Percentiles rank a stretch among this genome's conserved stretches.
Conservation (phyloP, 495 filamentous ascomycete genomes). For the Jackrogersella minutella region DNA sequence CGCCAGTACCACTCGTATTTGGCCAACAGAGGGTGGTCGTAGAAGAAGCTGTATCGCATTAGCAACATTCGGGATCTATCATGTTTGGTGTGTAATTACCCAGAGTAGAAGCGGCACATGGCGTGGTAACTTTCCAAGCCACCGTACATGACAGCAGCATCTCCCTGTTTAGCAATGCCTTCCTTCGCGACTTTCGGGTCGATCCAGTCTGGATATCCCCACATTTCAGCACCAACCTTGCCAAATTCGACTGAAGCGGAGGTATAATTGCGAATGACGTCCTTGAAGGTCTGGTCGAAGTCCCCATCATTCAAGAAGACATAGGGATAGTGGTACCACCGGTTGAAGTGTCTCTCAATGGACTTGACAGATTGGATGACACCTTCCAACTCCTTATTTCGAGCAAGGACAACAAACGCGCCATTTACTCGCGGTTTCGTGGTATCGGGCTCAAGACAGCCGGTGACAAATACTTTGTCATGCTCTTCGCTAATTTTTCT, state of each 20-base stretch:
- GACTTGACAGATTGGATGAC: conserved; percentile 97
- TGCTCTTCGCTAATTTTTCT: conserved; percentile 97
- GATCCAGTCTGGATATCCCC: conserved; percentile 97
- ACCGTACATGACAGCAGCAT: conserved; percentile 99
- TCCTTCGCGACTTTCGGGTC: conserved; percentile 93
- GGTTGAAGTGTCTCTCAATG: conserved; percentile 98
- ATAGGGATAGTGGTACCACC: conserved; percentile 99
- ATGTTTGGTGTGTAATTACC: conserved; percentile 60
- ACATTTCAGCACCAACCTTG: conserved; percentile 88
- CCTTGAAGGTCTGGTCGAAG: conserved; percentile 93
- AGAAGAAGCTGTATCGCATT: conserved; percentile 77
- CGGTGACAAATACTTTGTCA: conserved; percentile 94
- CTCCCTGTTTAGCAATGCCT: conserved; percentile 93
- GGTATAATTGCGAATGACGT: conserved; percentile 88
- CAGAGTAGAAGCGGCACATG: conserved; percentile 99
- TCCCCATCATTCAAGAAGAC: conserved; percentile 98
- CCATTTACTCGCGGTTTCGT: conserved; percentile 80
- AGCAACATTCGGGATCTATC: conserved; percentile 21
- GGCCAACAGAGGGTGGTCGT: conserved; percentile 91
- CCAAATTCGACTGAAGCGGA: conserved; percentile 89
- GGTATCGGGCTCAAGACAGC: conserved; percentile 78
- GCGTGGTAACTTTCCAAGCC: conserved; percentile 99
- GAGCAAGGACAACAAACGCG: conserved; percentile 92
- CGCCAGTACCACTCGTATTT: conserved; percentile 99
- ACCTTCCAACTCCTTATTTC: conserved; percentile 96